Percentiles rank a stretch among this genome's conserved stretches.
Evolutionary conservation across 2,329 filamentous ascomycete genomes (phyloP).

Genomic region (Penicillium sp.): DNA sequence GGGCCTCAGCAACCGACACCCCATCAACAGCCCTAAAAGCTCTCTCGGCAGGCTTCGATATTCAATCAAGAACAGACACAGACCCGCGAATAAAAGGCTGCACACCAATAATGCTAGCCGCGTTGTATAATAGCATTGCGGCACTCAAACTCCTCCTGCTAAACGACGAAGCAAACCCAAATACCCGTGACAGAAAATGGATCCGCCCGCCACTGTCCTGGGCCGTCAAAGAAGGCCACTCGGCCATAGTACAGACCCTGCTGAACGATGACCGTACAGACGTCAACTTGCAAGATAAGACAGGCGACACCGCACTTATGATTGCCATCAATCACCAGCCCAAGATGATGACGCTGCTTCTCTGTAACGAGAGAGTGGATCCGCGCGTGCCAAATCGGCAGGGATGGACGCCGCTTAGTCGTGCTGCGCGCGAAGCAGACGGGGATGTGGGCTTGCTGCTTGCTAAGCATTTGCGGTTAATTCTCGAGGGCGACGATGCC

Average conservation of each 20-base stretch:
- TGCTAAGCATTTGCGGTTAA: conserved; percentile 17
- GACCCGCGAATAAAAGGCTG: conserved; percentile 15
- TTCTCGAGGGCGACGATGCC: conserved; percentile 14
- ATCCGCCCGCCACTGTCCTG: conserved; percentile 21
- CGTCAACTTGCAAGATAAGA: conserved; percentile 20
- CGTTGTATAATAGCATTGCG: conserved; percentile 11
- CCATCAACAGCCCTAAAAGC: conserved; percentile 9
- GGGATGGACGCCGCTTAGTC: conserved; percentile 17
- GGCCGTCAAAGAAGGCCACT: conserved; percentile 17
- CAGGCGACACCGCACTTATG: conserved; percentile 19
- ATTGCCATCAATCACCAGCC: conserved; percentile 11
- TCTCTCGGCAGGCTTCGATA: conserved; percentile 18
- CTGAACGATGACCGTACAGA: conserved; percentile 17
- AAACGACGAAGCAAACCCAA: conserved; percentile 16
- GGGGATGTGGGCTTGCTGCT: conserved; percentile 14
- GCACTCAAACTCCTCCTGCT: conserved; percentile 14
- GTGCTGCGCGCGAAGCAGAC: conserved; percentile 7
- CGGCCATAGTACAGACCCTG: conserved; percentile 12
- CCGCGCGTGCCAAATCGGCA: conserved; percentile 17
- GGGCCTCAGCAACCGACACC: conserved; percentile 18
- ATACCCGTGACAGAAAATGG: conserved; percentile 17
- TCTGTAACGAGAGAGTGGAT: conserved; percentile 11
- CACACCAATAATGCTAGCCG: conserved; percentile 19
- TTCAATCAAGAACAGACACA: conserved; percentile 11
- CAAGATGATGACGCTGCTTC: conserved; percentile 9